Evolutionary conservation across 306 rosid species (phyloP).

Genomic region (Arachis stenosperma): DNA sequence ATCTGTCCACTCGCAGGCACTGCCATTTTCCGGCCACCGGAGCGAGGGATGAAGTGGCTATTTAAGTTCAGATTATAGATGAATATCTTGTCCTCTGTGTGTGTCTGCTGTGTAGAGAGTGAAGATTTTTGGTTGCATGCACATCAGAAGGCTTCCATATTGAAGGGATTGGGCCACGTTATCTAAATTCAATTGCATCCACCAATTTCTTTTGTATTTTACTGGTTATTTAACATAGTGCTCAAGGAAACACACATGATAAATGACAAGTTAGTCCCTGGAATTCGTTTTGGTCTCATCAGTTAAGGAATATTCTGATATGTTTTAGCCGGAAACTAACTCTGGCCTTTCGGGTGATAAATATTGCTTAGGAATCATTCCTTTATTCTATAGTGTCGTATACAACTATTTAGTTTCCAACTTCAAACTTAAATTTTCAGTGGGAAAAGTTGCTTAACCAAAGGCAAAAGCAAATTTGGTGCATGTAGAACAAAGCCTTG

Average conservation of each 20-base stretch:
- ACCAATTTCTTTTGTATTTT: conserved; percentile 34
- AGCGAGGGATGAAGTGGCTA: conserved; percentile 21
- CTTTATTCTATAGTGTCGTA: conserved; percentile 3
- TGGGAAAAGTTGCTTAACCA: not conserved
- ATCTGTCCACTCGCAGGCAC: conserved; percentile 41
- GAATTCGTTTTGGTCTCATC: not conserved
- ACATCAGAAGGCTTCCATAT: not conserved
- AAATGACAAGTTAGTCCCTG: conserved; percentile 34
- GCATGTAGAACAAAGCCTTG: not conserved
- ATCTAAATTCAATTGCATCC: conserved; percentile 35
- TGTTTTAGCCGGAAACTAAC: not conserved
- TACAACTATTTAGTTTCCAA: conserved; percentile 6
- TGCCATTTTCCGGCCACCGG: conserved; percentile 43
- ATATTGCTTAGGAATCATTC: conserved; percentile 5
- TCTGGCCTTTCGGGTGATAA: not conserved
- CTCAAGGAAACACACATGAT: not conserved
- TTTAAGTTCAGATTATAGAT: conserved; percentile 18
- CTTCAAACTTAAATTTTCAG: not conserved
- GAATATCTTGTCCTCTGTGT: conserved; percentile 24
- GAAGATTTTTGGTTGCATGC: conserved; percentile 30
- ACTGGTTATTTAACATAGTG: not conserved
- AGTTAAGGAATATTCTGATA: conserved; percentile 36
- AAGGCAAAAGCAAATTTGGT: not conserved
- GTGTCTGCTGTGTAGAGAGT: conserved; percentile 1
- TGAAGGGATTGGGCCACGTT: conserved; percentile 43